Evolutionary conservation across 2,329 filamentous ascomycete species (phyloP).

Genomic region (Exophiala dermatitidis): DNA sequence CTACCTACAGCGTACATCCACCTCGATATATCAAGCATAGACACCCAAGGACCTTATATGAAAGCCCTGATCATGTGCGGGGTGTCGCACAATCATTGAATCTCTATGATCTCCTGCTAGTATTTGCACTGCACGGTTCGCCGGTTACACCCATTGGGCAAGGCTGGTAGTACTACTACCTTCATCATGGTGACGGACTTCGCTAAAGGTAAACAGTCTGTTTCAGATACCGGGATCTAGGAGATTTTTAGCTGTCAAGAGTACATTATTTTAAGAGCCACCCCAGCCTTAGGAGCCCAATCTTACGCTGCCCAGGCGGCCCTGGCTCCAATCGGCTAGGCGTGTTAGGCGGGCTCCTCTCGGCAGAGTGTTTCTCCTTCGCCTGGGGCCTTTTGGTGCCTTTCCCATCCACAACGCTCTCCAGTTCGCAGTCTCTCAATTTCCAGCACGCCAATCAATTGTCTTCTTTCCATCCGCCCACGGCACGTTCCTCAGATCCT

Average conservation of each 20-base stretch:
- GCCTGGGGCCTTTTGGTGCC: background rate
- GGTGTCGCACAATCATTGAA: too few species aligned
- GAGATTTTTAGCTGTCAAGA: background rate
- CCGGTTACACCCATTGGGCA: too few species aligned
- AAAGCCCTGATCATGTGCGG: too few species aligned
- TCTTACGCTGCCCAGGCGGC: background rate
- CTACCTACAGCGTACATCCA: too few species aligned
- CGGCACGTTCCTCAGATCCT: background rate
- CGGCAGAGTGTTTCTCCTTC: background rate
- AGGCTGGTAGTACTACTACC: too few species aligned
- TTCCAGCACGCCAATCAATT: background rate
- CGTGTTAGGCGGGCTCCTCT: background rate
- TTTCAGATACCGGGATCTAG: background rate
- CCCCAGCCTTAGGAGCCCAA: background rate
- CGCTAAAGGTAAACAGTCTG: too few species aligned
- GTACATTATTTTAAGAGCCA: background rate
- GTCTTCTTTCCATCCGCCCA: background rate
- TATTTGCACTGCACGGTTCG: too few species aligned
- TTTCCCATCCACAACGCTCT: background rate
- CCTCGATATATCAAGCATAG: too few species aligned
- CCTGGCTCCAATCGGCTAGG: background rate
- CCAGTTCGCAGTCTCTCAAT: background rate
- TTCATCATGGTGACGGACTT: too few species aligned
- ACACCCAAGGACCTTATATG: too few species aligned
- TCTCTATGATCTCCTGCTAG: too few species aligned